Conservation (phyloP, 768 basidiomycete genomes). For the Pisolithus orientalis region DNA sequence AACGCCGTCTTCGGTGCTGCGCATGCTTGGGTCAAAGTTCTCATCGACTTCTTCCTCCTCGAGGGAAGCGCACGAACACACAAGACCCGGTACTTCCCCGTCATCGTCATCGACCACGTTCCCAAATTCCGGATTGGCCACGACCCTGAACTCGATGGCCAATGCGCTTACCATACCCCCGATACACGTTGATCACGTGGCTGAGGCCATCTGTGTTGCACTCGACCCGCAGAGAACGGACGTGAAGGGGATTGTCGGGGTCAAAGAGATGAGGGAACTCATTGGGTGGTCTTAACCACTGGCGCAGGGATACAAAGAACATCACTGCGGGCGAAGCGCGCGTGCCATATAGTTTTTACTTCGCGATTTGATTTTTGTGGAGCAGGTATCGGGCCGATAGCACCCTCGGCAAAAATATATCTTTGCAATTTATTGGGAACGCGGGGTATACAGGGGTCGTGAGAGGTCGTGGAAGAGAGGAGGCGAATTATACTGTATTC, state of each 20-base stretch:
- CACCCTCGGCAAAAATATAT: background rate
- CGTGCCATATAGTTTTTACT: background rate
- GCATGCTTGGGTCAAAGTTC: constrained; percentile 39
- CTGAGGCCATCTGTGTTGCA: constrained; percentile 68
- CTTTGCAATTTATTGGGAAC: no score
- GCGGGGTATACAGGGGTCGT: no score
- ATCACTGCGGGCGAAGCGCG: constrained; percentile 4
- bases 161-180: constrained; percentile 82
- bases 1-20: constrained; percentile 60
- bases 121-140: constrained; percentile 29
- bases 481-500: background rate
- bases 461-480: background rate
- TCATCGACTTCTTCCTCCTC: constrained; percentile 21
- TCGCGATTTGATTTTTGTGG: background rate
- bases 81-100: background rate
- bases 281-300: constrained; percentile 53
- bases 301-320: constrained; percentile 18
- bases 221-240: constrained; percentile 40
- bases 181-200: constrained; percentile 94
- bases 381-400: background rate
- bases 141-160: constrained; percentile 60
- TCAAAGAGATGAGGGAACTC: constrained; percentile 66
- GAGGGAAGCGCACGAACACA: background rate
- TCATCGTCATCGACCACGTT: background rate
- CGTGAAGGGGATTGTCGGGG: constrained; percentile 61